A percentile compares a stretch with the other conserved stretches of the same genome.
Evolutionary conservation across 805 yeast genomes (phyloP).

Genomic region (Wickerhamiella musiphila): DNA sequence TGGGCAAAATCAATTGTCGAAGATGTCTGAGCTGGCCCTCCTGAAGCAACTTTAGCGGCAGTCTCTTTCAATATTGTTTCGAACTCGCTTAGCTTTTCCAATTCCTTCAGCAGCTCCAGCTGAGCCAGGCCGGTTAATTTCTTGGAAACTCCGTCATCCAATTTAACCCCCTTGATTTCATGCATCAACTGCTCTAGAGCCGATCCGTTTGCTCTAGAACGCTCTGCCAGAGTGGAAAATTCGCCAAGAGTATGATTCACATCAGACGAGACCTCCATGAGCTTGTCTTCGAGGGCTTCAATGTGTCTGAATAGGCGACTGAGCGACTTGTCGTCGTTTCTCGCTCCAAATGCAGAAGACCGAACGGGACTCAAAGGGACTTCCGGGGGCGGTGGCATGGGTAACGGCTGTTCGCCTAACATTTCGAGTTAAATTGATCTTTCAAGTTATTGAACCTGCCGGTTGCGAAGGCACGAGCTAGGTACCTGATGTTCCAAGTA

Average conservation of each 20-base stretch:
- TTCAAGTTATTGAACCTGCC: constrained; percentile 1
- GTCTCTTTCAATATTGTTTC: too few species aligned
- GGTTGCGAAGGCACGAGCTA: too few species aligned
- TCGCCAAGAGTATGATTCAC: constrained; percentile 20
- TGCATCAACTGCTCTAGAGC: constrained; percentile 17
- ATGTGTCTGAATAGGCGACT: constrained; percentile 8
- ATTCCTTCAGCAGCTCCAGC: constrained; percentile 13
- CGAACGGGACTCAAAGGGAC: constrained; percentile 19
- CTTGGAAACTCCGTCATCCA: constrained; percentile 15
- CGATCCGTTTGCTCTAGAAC: constrained; percentile 23
- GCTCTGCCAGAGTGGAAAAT: constrained; percentile 20
- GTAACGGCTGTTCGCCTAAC: constrained; percentile 5
- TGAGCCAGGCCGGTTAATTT: constrained; percentile 16
- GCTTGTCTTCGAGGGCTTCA: constrained; percentile 17
- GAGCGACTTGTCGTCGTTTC: constrained; percentile 10
- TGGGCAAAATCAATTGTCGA: too few species aligned
- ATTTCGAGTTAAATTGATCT: neutral
- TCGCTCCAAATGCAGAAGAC: constrained; percentile 13
- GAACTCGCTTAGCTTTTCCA: constrained; percentile 6
- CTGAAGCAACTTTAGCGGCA: too few species aligned
- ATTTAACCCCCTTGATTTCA: constrained; percentile 16
- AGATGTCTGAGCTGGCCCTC: too few species aligned
- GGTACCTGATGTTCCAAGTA: too few species aligned
- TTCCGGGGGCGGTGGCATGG: constrained; percentile 22
- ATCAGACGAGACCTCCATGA: constrained; percentile 19